A percentile compares a stretch with the other conserved stretches of the same genome.
Evolutionary conservation across 768 basidiomycete species (phyloP).

Genomic region (Auricularia sp.): DNA sequence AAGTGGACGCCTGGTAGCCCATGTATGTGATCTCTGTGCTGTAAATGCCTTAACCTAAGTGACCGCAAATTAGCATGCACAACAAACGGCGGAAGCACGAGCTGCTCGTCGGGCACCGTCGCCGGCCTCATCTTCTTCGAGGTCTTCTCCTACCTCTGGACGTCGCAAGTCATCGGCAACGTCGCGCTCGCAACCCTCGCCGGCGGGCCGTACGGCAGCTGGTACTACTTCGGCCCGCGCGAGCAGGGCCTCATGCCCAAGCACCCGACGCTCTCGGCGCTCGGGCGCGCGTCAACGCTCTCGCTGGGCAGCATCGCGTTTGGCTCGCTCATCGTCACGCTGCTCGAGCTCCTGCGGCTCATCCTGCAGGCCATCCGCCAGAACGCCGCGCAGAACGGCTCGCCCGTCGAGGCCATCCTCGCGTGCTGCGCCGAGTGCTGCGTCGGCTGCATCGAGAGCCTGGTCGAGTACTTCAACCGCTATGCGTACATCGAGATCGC

Average conservation of each 20-base stretch:
- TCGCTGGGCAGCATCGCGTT: conserved; percentile 82
- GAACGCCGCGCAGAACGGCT: conserved; percentile 51
- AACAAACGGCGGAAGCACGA: conserved; percentile 24
- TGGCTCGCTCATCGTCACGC: conserved; percentile 72
- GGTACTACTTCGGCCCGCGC: conserved; percentile 81
- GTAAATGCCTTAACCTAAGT: conserved; percentile 20
- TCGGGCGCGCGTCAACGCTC: conserved; percentile 64
- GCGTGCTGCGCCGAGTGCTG: conserved; percentile 75
- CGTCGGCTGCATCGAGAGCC: conserved; percentile 55
- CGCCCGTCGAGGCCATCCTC: conserved; percentile 61
- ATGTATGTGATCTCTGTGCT: conserved; percentile 31
- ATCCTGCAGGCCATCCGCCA: conserved; percentile 49
- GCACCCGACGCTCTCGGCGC: conserved; percentile 59
- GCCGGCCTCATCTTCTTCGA: conserved; percentile 70
- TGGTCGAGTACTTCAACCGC: conserved; percentile 78
- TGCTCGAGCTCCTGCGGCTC: conserved; percentile 60
- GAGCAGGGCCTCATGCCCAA: conserved; percentile 59
- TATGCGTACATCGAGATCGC: background rate
- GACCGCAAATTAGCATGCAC: conserved; percentile 26
- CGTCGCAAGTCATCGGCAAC: conserved; percentile 71
- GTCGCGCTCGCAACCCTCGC: conserved; percentile 71
- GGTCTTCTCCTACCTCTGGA: conserved; percentile 81
- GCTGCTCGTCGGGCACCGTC: conserved; percentile 66
- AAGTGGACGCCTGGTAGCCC: conserved; percentile 75
- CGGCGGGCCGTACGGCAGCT: conserved; percentile 65